Evolutionary conservation across 768 basidiomycete species (phyloP), one percentile per base, ranked within the genome.

Genomic region (Pulveroboletus sp.): DNA sequence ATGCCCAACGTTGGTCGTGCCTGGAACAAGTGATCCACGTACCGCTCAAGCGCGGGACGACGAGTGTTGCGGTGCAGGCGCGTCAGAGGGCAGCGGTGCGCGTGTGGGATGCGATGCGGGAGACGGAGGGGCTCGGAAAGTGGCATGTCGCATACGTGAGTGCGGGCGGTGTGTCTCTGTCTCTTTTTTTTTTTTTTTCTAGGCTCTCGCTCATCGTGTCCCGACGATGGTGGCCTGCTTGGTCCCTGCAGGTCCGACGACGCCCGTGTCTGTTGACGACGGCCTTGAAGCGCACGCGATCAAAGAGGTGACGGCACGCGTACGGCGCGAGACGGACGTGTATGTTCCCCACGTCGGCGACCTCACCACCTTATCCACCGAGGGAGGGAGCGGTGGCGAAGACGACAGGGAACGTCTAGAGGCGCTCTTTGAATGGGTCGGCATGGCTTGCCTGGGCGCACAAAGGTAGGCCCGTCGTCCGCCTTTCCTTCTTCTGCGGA

Each of bases 341-440:
- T 58, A 69, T 49, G 63, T 81, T 32, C 80, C 81, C 28, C 46
- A 30, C n/a, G 40, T 64, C 4, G 62, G 64, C 7, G 51, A 58
- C 8, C 55, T 76, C 41, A 50, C 21, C 21, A 21, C 66, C 11
- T 60, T 37, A 4, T 53, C 55, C 1, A 51, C 58, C 28, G 57
- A 63, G 2, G 76, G 76, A 21, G 65, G 5, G 8, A 27, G 54
- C n/a, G 27, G 53, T n/a, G 28, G 58, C 8, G 80, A 82, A 39
- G 80, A 82, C 49, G 81, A 81, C 75, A 63, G 75, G 7, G 68
- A 70, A 9, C 69, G 71, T 8, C 65, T 78, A 38, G 61, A 66
- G 8, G 66, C 60, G 3, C 65, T 86, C 14, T 83, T 85, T 45
- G 87, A 89, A 61, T 89, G 87, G 87, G 73, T 81, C 8, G 87